These are phyloP conservation scores for Pisolithus microcarpus DNA, from an alignment of 768 basidiomycete genomes.

Conservation along the genomic window DNA sequence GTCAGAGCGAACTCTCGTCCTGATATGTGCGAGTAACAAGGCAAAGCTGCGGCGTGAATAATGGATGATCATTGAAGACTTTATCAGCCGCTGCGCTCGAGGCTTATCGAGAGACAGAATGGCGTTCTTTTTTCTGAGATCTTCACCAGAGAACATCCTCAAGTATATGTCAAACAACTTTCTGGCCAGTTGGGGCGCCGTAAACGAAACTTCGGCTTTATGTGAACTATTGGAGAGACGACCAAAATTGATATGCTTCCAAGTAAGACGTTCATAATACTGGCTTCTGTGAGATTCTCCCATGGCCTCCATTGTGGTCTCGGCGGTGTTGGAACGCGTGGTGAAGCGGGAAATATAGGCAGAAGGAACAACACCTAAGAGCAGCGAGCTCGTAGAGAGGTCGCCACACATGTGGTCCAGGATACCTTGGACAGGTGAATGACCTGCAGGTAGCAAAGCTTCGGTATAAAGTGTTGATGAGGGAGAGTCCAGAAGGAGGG, in stretches of 20 bases:
- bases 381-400: slow-evolving; percentile 19
- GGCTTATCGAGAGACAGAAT: not conserved
- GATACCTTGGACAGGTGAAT: slow-evolving; percentile 9
- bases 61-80: slow-evolving; percentile 25
- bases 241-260: slow-evolving; percentile 14
- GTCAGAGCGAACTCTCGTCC: slow-evolving; percentile 27
- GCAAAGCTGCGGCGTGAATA: slow-evolving; percentile 46
- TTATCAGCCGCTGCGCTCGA: not conserved
- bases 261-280: slow-evolving; percentile 19
- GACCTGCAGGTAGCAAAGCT: slow-evolving; percentile 11
- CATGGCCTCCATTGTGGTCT: slow-evolving; percentile 9
- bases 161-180: slow-evolving; percentile 22
- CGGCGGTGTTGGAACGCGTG: slow-evolving; percentile 22
- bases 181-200: slow-evolving; percentile 18
- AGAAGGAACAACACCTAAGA: slow-evolving; percentile 21
- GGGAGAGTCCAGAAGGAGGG: slow-evolving; percentile 17
- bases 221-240: not conserved
- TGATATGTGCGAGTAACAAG: slow-evolving; percentile 36
- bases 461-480: slow-evolving; percentile 27
- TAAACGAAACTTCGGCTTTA: slow-evolving; percentile 3
- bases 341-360: slow-evolving; percentile 22
- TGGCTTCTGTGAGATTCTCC: not conserved
- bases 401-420: slow-evolving; percentile 23
- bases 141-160: slow-evolving; percentile 25
- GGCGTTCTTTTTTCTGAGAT: slow-evolving; percentile 8